Evolutionary conservation across 164 flowering plant genomes (phyloP).

Genomic region (Platanus orientalis): DNA sequence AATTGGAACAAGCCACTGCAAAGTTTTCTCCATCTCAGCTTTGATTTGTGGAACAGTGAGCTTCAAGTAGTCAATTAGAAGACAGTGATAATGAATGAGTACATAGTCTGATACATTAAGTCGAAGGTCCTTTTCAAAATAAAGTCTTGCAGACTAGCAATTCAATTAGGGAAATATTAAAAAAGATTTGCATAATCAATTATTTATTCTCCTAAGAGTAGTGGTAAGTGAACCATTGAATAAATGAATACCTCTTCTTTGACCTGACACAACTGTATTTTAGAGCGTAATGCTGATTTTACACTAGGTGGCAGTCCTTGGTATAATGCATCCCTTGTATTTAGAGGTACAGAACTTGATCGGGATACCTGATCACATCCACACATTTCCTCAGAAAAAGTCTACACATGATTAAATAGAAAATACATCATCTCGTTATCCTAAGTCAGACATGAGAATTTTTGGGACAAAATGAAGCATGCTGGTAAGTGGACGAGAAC

Average conservation of each 20-base stretch:
- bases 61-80: slow-evolving; percentile 36
- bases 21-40: slow-evolving; percentile 95
- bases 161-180: background rate
- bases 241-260: slow-evolving; percentile 47
- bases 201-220: background rate
- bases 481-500: too few species aligned
- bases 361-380: slow-evolving; percentile 45
- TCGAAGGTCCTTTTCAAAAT: too few species aligned
- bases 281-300: slow-evolving; percentile 51
- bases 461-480: too few species aligned
- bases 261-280: slow-evolving; percentile 37
- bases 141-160: background rate
- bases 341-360: slow-evolving; percentile 57
- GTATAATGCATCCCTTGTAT: slow-evolving; percentile 53
- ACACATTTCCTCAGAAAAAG: background rate
- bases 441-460: too few species aligned
- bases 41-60: slow-evolving; percentile 76
- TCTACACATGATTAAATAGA: too few species aligned
- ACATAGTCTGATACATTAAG: background rate
- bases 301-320: slow-evolving; percentile 59
- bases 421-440: too few species aligned
- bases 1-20: slow-evolving; percentile 98
- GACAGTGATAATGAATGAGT: background rate
- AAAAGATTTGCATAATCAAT: background rate
- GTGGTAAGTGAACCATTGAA: background rate